Conservation (phyloP, 2,329 filamentous ascomycete genomes). For the Shiraia sp. region DNA sequence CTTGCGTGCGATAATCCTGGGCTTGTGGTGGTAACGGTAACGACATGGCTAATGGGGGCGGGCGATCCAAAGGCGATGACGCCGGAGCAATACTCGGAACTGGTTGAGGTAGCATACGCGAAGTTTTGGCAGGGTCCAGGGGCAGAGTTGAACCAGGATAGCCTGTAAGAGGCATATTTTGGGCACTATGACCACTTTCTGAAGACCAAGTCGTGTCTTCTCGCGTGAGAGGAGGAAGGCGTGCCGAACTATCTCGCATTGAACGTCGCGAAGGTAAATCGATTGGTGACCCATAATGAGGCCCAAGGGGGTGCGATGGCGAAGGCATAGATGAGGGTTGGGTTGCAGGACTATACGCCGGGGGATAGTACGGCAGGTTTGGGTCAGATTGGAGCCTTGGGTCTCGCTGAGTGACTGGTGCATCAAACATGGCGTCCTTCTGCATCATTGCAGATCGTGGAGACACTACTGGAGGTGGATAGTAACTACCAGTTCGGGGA, state of each 20-base stretch:
- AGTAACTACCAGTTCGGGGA: slow-evolving; percentile 36
- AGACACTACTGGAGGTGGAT: slow-evolving; percentile 41
- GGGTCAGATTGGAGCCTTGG: slow-evolving; percentile 22
- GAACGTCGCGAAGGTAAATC: slow-evolving; percentile 39
- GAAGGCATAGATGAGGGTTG: slow-evolving; percentile 23
- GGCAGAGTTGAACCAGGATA: slow-evolving; percentile 21
- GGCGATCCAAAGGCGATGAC: slow-evolving; percentile 37
- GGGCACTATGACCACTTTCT: slow-evolving; percentile 36
- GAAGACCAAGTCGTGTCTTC: slow-evolving; percentile 48
- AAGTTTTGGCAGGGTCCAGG: slow-evolving; percentile 37
- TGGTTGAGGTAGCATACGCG: slow-evolving; percentile 44
- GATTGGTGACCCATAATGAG: slow-evolving; percentile 26
- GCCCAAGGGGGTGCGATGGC: slow-evolving; percentile 16
- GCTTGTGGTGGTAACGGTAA: slow-evolving; percentile 22
- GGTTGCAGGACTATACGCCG: slow-evolving; percentile 19
- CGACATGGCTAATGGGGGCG: slow-evolving; percentile 14
- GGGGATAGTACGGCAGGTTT: slow-evolving; percentile 18
- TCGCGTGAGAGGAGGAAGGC: slow-evolving; percentile 41
- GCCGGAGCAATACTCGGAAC: slow-evolving; percentile 34
- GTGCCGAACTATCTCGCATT: slow-evolving; percentile 26
- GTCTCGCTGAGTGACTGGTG: slow-evolving; percentile 23
- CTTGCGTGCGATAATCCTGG: slow-evolving; percentile 36
- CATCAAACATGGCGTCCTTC: slow-evolving; percentile 32
- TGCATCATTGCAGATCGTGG: slow-evolving; percentile 33
- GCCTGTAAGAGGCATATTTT: slow-evolving; percentile 13